Percentiles rank a stretch among this genome's conserved stretches.
phyloP scores from a whole-genome alignment of 257 asterid species.

The Coffea canephora region DNA sequence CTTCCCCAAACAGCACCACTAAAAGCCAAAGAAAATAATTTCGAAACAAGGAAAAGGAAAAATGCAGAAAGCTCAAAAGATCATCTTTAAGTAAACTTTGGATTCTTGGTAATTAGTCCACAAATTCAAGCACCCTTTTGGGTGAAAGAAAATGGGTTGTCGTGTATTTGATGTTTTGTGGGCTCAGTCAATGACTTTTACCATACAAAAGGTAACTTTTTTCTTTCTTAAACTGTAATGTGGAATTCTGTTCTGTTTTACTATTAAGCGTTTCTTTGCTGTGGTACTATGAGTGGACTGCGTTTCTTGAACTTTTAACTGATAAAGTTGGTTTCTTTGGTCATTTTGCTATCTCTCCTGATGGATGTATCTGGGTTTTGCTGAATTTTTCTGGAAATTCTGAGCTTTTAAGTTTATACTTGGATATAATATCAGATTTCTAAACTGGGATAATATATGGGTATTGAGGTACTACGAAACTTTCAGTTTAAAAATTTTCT shows the following conservation, averaged over 20 bases:
- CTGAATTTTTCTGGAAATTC: conserved; percentile 25
- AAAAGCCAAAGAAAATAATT: conserved; percentile 24
- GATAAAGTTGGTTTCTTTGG: conserved; percentile 46
- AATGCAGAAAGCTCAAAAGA: not conserved
- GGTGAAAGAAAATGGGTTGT: conserved; percentile 45
- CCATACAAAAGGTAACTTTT: conserved; percentile 52
- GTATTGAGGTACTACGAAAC: not conserved
- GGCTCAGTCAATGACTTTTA: conserved; percentile 42
- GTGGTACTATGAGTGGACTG: conserved; percentile 33
- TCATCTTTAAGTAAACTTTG: conserved; percentile 34
- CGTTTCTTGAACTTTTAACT: conserved; percentile 28
- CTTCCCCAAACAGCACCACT: conserved; percentile 18
- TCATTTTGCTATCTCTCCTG: conserved; percentile 28
- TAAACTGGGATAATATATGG: not conserved
- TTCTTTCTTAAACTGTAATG: not conserved
- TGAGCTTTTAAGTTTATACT: conserved; percentile 1
- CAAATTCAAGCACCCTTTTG: conserved; percentile 40
- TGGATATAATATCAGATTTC: not conserved
- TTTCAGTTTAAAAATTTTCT: not conserved
- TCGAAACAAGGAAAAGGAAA: not conserved
- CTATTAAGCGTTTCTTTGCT: conserved; percentile 26
- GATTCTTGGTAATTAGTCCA: conserved; percentile 49
- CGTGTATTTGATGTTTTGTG: conserved; percentile 33
- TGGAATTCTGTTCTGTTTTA: conserved; percentile 23
- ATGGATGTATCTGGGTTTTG: conserved; percentile 41